phyloP scores from a whole-genome alignment of 257 asterid genomes.

The Gynochthodes officinalis region DNA sequence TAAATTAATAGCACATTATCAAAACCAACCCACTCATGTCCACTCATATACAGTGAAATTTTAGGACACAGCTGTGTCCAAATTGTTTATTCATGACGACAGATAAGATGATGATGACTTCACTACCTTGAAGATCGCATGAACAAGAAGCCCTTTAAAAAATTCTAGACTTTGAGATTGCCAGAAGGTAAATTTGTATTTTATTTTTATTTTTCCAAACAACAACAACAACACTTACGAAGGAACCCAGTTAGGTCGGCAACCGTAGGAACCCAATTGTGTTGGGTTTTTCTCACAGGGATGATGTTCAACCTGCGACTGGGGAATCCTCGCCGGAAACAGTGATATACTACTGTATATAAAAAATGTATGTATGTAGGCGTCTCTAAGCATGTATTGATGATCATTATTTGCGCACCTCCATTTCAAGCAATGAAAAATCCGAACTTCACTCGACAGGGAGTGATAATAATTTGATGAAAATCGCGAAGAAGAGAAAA shows the following conservation, averaged over 20 bases:
- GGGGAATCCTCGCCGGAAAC: neutral
- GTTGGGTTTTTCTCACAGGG: neutral
- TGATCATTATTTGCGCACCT: neutral
- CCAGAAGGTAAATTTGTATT: neutral
- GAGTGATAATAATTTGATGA: neutral
- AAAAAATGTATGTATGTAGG: neutral
- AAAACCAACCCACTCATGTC: slow-evolving; percentile 1
- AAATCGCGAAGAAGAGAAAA: neutral
- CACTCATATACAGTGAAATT: neutral
- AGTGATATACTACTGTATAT: neutral
- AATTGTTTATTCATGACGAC: neutral
- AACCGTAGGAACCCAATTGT: neutral
- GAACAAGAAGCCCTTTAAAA: slow-evolving; percentile 1
- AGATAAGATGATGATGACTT: neutral
- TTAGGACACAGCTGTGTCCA: slow-evolving; percentile 2
- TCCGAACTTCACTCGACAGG: neutral
- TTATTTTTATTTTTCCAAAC: neutral
- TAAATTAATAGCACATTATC: neutral
- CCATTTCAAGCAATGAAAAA: neutral
- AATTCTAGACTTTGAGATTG: neutral
- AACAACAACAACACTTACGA: neutral
- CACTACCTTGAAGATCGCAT: neutral
- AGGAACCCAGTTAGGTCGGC: neutral
- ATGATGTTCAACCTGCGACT: neutral
- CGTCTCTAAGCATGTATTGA: neutral